Base-by-base conservation (phyloP, 2,329 filamentous ascomycete species). In the Coccinonectria pachysandricola region DNA sequence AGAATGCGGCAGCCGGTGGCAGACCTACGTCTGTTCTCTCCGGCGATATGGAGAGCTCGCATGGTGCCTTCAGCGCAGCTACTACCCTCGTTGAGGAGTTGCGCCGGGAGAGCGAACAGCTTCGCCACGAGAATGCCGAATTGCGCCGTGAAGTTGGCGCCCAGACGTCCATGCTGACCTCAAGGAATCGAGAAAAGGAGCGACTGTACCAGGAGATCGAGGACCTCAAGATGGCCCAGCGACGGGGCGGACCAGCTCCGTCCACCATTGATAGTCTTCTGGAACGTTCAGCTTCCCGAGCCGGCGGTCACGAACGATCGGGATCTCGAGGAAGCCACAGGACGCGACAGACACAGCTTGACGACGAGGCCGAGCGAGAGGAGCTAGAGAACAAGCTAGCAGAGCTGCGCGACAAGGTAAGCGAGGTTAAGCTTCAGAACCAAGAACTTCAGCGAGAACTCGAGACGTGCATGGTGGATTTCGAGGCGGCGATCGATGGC, bases 121-220 rank as follows among this genome's bases (percentile, higher is more conserved):
- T 96, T 15, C 79, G 83, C 26, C 85, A 88, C 48, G 88, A 96
- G 48, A 96, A 95, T 45, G 84, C 85, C 3, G 88, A 95, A 51
- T 58, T 98, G 16, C 75, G 88, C 27, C 80, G 87, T 28, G 87
- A 96, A 53, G 82, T 96, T 15, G 85, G 87, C 35, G 91, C 91
- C 3, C 91, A 98, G 52, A 93, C 87, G 1, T 95, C 87, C 0
- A 96, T 98, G 85, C 69, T 98, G 17, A 95, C 88, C 1, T 96
- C 91, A 18, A 73, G 91, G 13, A 95, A 95, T 48, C 80, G 86
- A 14, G 91, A 98, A 50, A 92, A 94, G 49, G 87, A 96, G 50
- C 75, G 86, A 5, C 65, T 98, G 7, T 93, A 96, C 53, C 85
- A 94, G 49, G 88, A 98, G 52, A 96, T 96, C 36, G 91, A 98